A percentile compares a stretch with the other conserved stretches of the same genome.
Evolutionary conservation across 352 stramenopile genomes (phyloP).

Genomic region (Thraustochytrium sp.): DNA sequence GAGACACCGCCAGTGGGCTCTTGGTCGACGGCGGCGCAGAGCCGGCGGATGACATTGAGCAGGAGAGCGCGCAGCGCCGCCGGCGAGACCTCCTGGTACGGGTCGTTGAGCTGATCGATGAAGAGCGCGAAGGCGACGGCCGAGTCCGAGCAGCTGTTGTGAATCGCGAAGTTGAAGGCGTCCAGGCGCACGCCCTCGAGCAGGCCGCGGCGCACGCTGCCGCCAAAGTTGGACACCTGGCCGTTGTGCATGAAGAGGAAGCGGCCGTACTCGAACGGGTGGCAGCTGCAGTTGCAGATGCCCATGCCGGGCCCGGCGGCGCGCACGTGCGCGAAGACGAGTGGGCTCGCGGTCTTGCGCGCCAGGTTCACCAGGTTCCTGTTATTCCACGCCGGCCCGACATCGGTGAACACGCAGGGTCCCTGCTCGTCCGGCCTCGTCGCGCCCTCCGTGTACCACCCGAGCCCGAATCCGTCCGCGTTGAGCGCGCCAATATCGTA

Average conservation of each 20-base stretch:
- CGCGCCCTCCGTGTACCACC: slow-evolving; percentile 51
- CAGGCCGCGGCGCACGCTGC: slow-evolving; percentile 51
- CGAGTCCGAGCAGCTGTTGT: slow-evolving; percentile 54
- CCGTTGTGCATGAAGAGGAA: slow-evolving; percentile 64
- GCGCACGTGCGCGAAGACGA: slow-evolving; percentile 58
- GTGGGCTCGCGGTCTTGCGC: slow-evolving; percentile 47
- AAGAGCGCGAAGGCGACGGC: slow-evolving; percentile 57
- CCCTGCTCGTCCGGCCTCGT: background rate
- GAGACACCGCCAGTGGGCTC: slow-evolving; percentile 23
- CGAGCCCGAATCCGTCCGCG: slow-evolving; percentile 55
- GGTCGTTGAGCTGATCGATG: slow-evolving; percentile 51
- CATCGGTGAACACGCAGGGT: slow-evolving; percentile 52
- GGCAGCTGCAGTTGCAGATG: slow-evolving; percentile 53
- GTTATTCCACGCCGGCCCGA: slow-evolving; percentile 55
- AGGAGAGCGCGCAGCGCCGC: slow-evolving; percentile 19
- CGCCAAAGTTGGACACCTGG: slow-evolving; percentile 50
- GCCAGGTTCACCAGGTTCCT: slow-evolving; percentile 52
- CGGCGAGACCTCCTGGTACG: slow-evolving; percentile 11
- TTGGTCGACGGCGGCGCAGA: background rate
- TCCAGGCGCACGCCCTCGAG: slow-evolving; percentile 50
- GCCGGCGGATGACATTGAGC: slow-evolving; percentile 21
- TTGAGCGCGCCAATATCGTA: slow-evolving; percentile 50
- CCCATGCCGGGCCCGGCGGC: slow-evolving; percentile 54
- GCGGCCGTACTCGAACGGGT: slow-evolving; percentile 58
- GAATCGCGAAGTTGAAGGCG: slow-evolving; percentile 48